These are phyloP conservation scores for Colletotrichum horii DNA, from an alignment of 2,329 filamentous ascomycete genomes.

Conservation along the genomic window DNA sequence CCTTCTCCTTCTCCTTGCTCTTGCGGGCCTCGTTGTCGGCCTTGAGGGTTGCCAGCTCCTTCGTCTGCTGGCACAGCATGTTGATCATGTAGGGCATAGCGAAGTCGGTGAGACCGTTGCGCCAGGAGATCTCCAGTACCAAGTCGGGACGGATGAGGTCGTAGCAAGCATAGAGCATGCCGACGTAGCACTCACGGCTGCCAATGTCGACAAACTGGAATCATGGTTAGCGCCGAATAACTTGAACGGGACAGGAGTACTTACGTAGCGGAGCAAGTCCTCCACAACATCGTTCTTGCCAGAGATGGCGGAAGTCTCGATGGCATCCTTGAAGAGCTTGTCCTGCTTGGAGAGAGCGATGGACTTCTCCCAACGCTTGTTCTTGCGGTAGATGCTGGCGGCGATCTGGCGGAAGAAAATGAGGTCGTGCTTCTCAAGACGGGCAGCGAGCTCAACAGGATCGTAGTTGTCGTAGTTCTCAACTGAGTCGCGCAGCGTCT, in stretches of 20 bases:
- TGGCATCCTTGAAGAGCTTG: constrained; percentile 99
- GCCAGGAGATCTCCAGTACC: constrained; percentile 96
- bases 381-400: constrained; percentile 98
- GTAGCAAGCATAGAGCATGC: constrained; percentile 98
- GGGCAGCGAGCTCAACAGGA: constrained; percentile 86
- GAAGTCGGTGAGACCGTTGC: constrained; percentile 91
- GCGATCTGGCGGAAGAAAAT: constrained; percentile 99
- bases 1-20: constrained; percentile 69
- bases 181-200: constrained; percentile 99
- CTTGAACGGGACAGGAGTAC: constrained; percentile 45
- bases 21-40: constrained; percentile 97
- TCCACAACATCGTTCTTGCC: constrained; percentile 91
- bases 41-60: constrained; percentile 83
- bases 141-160: constrained; percentile 93
- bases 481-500: constrained; percentile 95
- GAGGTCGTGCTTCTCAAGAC: constrained; percentile 95
- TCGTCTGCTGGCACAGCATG: constrained; percentile 88
- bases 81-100: constrained; percentile 99
- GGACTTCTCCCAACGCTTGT: constrained; percentile 99
- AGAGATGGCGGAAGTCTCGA: constrained; percentile 95
- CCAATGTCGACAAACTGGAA: constrained; percentile 96
- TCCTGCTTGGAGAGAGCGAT: constrained; percentile 98
- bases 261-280: constrained; percentile 94
- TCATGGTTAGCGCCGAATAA: constrained; percentile 33
- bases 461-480: constrained; percentile 99